Evolutionary conservation across 1,284 basidiomycete species (phyloP).

Genomic region (Marasmius sp.): DNA sequence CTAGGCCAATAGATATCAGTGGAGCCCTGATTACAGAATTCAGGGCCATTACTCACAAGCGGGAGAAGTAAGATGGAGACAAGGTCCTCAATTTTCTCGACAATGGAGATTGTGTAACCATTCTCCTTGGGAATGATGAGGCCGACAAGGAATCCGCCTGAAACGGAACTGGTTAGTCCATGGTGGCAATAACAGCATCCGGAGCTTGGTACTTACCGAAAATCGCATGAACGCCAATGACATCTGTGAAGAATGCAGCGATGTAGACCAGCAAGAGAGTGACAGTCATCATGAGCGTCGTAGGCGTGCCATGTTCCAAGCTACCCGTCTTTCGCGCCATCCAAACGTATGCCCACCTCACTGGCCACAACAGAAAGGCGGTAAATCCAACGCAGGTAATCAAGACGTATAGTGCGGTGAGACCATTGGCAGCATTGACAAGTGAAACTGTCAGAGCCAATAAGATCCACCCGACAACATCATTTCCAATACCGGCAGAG

Average conservation of each 20-base stretch:
- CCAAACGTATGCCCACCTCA: conserved; percentile 65
- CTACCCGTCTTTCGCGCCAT: conserved; percentile 71
- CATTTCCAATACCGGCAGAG: conserved; percentile 90
- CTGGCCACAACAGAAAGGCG: conserved; percentile 69
- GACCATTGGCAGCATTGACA: conserved; percentile 76
- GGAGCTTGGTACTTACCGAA: conserved; percentile 43
- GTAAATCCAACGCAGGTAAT: conserved; percentile 75
- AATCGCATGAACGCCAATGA: conserved; percentile 76
- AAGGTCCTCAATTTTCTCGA: conserved; percentile 80
- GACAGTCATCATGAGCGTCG: conserved; percentile 75
- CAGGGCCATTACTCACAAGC: conserved; percentile 50
- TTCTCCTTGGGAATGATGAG: conserved; percentile 88
- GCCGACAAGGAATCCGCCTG: conserved; percentile 85
- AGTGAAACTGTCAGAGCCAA: conserved; percentile 87
- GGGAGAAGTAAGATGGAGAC: conserved; percentile 78
- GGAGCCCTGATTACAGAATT: not conserved
- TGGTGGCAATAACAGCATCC: conserved; percentile 21
- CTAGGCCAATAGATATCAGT: conserved; percentile 31
- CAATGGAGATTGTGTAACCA: conserved; percentile 77
- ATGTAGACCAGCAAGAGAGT: conserved; percentile 77
- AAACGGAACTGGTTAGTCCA: conserved; percentile 28
- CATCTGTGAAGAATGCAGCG: conserved; percentile 86
- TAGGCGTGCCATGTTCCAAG: conserved; percentile 73
- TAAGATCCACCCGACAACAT: conserved; percentile 75
- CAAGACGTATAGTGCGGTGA: conserved; percentile 83